phyloP scores from a whole-genome alignment of 345 rosid species.

The Dipteronia dyeriana region DNA sequence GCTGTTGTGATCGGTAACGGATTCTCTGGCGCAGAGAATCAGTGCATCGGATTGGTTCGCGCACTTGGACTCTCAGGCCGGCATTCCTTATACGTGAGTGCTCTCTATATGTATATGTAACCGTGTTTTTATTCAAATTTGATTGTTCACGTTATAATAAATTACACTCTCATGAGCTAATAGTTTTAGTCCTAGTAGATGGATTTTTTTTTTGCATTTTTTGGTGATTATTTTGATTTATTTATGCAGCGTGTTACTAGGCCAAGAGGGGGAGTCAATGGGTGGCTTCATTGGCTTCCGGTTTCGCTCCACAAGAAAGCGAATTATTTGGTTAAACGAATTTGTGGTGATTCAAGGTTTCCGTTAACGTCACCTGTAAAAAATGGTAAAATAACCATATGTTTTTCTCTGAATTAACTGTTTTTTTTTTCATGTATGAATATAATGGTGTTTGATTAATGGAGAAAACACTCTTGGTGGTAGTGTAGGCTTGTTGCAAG shows the following conservation, averaged over 20 bases:
- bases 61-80: constrained; percentile 77
- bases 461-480: background rate
- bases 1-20: constrained; percentile 85
- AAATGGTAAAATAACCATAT: constrained; percentile 36
- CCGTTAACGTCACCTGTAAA: constrained; percentile 20
- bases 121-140: background rate
- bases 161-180: background rate
- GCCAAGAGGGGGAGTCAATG: constrained; percentile 74
- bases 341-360: constrained; percentile 36
- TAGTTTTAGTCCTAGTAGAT: background rate
- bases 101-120: background rate
- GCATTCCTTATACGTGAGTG: constrained; percentile 51
- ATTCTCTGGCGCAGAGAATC: constrained; percentile 89
- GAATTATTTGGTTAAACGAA: constrained; percentile 31
- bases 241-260: constrained; percentile 67
- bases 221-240: background rate
- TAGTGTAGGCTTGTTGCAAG: constrained; percentile 50
- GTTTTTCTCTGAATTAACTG: background rate
- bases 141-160: background rate
- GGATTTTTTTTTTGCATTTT: constrained; percentile 12
- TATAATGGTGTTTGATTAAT: background rate
- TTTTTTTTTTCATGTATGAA: background rate
- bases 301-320: constrained; percentile 62
- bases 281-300: constrained; percentile 84
- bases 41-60: constrained; percentile 80